Base-by-base conservation (phyloP, 768 basidiomycete genomes). In the Termitomyces sp. region DNA sequence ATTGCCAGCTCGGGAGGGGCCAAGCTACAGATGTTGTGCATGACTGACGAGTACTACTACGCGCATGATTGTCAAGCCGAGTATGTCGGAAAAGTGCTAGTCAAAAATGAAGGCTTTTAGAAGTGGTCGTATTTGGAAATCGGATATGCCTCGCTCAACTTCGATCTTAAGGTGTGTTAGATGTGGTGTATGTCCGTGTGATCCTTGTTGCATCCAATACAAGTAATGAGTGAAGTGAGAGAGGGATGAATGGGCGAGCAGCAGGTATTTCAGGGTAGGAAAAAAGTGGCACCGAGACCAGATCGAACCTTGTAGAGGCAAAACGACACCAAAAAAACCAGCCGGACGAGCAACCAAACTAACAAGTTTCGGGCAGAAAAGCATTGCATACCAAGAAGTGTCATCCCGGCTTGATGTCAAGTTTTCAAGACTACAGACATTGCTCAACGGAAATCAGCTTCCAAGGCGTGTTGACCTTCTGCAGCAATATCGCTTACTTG, bases 1-100 rank as follows among this genome's bases (percentile, higher is more conserved):
- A 58, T 44, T 53, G 38, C 52, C 57, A 58, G 15, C 2, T 41
- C 19, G 57, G 57, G 19, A 48, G 12, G 8, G 57, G 51, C 57
- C 57, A 58, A 4, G 14, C 3, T 15, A 19, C 7, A 10, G 40
- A 35, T 23, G 26, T 54, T 4, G 40, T 31, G 5, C 12, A 21
- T 1, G 8, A 19, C n/a, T 54, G 53, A 17, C 48, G 41, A 15
- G 30, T 42, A 33, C 53, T 54, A 10, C 35, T 53, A 15, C 53
- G 12, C 41, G 48, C 21, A 31, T 12, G 23, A 54, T 26, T 30
- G 57, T 54, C 5, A 58, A 48, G 12, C 53, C 57, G 5, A 37
- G 6, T 10, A 58, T 37, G 14, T 45, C 1, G 3, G 53, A 35
- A 31, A 50, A 58, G 6, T 23, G 21, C 12, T 21, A 44, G 28